Percentiles rank a stretch among this genome's conserved stretches.
Conservation (phyloP, 768 basidiomycete species). For the Auriscalpium vulgare region DNA sequence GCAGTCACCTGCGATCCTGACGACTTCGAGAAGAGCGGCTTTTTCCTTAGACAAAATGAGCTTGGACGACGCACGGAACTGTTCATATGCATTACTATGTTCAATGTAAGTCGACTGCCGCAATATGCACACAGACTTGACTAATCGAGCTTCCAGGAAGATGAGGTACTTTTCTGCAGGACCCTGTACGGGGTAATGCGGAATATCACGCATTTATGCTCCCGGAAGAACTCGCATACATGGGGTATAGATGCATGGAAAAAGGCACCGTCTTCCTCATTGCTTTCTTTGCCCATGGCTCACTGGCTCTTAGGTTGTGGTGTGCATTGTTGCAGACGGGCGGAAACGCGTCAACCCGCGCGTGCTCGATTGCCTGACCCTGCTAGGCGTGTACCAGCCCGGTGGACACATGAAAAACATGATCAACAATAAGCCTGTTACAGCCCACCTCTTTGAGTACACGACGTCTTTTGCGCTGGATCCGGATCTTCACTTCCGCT, state of each 20-base stretch:
- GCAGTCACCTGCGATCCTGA: constrained; percentile 94
- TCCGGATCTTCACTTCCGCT: constrained; percentile 73
- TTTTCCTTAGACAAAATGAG: constrained; percentile 80
- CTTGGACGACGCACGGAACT: constrained; percentile 77
- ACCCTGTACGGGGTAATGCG: constrained; percentile 95
- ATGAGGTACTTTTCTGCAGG: constrained; percentile 85
- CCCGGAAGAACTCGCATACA: constrained; percentile 83
- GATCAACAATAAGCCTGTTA: constrained; percentile 67
- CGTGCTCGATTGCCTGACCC: constrained; percentile 81
- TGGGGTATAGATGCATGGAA: constrained; percentile 98
- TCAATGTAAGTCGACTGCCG: constrained; percentile 62
- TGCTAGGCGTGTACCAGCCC: constrained; percentile 88
- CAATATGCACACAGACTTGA: not conserved
- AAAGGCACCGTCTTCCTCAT: constrained; percentile 42
- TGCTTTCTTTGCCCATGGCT: not conserved
- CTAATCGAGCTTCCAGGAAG: constrained; percentile 43
- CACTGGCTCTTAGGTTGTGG: constrained; percentile 55
- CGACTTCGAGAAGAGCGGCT: constrained; percentile 78
- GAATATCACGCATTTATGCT: constrained; percentile 73
- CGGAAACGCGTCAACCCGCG: constrained; percentile 77
- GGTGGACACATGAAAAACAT: constrained; percentile 52
- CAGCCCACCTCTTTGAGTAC: constrained; percentile 78
- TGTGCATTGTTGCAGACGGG: constrained; percentile 88
- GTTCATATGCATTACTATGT: constrained; percentile 95
- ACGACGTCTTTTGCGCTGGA: constrained; percentile 77